A percentile compares a stretch with the other conserved stretches of the same genome.
Conservation (phyloP, 164 flowering plant genomes). For the Macadamia integrifolia region DNA sequence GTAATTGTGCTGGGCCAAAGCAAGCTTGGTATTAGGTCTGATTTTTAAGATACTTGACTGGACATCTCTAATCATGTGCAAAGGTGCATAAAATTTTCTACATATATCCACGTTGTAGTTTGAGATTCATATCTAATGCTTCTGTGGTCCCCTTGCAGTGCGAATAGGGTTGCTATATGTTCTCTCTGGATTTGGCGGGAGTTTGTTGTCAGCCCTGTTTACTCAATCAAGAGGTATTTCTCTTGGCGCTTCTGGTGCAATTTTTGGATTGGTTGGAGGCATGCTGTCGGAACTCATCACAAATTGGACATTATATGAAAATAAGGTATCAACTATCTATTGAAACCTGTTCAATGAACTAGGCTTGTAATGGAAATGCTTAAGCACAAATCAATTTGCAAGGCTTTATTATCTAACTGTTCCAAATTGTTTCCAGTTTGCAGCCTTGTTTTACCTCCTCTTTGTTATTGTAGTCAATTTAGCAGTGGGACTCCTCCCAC, state of each 20-base stretch:
- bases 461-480: constrained; percentile 61
- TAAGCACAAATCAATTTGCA: background rate
- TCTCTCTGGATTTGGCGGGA: constrained; percentile 79
- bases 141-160: constrained; percentile 32
- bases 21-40: too few relatives aligned
- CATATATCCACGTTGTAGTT: constrained; percentile 1
- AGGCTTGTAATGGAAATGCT: constrained; percentile 20
- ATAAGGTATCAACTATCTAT: constrained; percentile 44
- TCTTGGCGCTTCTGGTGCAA: constrained; percentile 96
- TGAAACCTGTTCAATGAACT: background rate
- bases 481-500: constrained; percentile 87
- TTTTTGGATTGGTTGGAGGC: constrained; percentile 79
- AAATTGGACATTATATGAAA: constrained; percentile 90
- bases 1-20: too few relatives aligned
- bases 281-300: constrained; percentile 90
- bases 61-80: too few relatives aligned
- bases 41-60: too few relatives aligned
- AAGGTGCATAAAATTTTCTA: too few relatives aligned
- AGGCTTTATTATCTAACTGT: background rate
- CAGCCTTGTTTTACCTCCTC: constrained; percentile 65
- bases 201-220: constrained; percentile 71
- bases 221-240: constrained; percentile 53
- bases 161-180: constrained; percentile 67
- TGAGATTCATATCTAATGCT: constrained; percentile 5
- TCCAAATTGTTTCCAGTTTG: constrained; percentile 34